Evolutionary conservation across 2,329 filamentous ascomycete genomes (phyloP), one percentile per base, ranked within the genome.

Genomic region (Nemania sp.): DNA sequence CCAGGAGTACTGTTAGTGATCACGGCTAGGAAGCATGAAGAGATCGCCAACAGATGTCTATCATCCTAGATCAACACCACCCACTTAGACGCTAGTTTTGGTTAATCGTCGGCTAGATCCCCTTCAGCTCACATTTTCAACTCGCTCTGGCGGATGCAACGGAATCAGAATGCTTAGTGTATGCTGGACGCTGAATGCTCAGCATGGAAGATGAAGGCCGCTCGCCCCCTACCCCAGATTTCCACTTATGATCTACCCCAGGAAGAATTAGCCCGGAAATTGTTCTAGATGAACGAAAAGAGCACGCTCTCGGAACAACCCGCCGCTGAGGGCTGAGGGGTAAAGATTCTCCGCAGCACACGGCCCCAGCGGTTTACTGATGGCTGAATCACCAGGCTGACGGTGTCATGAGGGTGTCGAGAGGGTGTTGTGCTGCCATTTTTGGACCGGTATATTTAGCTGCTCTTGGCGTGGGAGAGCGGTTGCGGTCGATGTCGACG

Each of bases 1-100:
- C 30, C 64, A 61, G 62, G 64, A 57, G 57, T n/a, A n/a, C n/a
- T n/a, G 58, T 64, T 61, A 49, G 46, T 28, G 37, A 48, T 46
- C 47, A 54, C 54, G 36, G 42, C 54, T 45, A 54, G 46, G 46
- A 40, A 54, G 46, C 51, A 54, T 50, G 54, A 28, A 42, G 45
- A 31, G 50, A 50, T 49, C 40, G 36, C 45, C 54, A 28, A 50
- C 47, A 14, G 20, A 56, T 46, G 43, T 26, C 39, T n/a, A n/a
- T 31, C 28, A 31, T 31, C 42, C 22, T 19, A 31, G 7, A 23
- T 12, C 41, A 46, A 42, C 42, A 24, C 45, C 23, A 43, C 26
- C 50, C 41, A 43, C 30, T 39, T 6, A 17, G 24, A 28, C 36
- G 31, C 22, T 33, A 28, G 20, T 20, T 23, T 34, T 30, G 12